phyloP scores from a whole-genome alignment of 83 land plant species.

The Larix sibirica region DNA sequence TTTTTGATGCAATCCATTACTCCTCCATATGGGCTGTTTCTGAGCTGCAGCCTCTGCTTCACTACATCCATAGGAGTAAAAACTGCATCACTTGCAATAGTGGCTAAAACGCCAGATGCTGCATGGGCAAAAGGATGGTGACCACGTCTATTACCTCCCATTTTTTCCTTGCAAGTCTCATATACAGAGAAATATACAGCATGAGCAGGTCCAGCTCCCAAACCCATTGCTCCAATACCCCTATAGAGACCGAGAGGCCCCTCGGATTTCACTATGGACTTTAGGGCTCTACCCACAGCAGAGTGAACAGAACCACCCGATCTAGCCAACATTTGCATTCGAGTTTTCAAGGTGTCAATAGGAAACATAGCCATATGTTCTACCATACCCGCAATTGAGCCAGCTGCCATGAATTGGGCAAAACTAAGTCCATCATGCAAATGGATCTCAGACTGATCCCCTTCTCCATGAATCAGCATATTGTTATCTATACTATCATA shows the following conservation, averaged over 20 bases:
- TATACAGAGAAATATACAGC: slow-evolving; percentile 81
- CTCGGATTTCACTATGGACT: slow-evolving; percentile 39
- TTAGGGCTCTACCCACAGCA: slow-evolving; percentile 29
- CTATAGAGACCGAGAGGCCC: slow-evolving; percentile 58
- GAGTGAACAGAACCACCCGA: slow-evolving; percentile 20
- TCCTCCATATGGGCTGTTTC: slow-evolving; percentile 58
- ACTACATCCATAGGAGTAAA: slow-evolving; percentile 86
- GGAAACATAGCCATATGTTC: slow-evolving; percentile 81
- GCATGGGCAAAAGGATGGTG: slow-evolving; percentile 45
- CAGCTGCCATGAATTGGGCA: slow-evolving; percentile 74
- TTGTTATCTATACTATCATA: slow-evolving; percentile 6
- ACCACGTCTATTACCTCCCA: slow-evolving; percentile 22
- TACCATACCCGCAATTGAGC: slow-evolving; percentile 67
- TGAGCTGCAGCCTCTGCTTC: slow-evolving; percentile 76
- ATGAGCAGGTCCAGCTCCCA: slow-evolving; percentile 77
- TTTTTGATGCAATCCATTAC: slow-evolving; percentile 59
- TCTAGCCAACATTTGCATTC: slow-evolving; percentile 48
- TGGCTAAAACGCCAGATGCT: slow-evolving; percentile 64
- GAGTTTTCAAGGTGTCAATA: slow-evolving; percentile 69
- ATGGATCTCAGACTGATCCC: background rate
- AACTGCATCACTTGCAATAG: slow-evolving; percentile 76
- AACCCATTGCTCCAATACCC: slow-evolving; percentile 67
- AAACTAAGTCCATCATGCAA: slow-evolving; percentile 59
- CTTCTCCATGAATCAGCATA: slow-evolving; percentile 1
- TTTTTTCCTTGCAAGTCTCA: slow-evolving; percentile 42